Base-by-base conservation (phyloP, 2,329 filamentous ascomycete species). In the Capronia coronata region DNA sequence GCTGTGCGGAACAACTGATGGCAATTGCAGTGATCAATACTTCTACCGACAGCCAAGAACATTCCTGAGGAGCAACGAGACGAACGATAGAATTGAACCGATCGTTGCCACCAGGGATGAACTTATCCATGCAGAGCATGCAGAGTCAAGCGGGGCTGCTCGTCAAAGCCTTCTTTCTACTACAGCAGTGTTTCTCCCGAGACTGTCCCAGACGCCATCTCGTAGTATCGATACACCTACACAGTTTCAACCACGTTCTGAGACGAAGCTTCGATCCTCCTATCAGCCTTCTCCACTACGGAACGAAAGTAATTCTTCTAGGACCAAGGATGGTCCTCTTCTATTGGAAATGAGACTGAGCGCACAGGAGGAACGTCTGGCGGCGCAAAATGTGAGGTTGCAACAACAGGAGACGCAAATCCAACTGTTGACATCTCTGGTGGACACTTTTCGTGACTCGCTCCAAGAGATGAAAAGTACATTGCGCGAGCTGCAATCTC, bases 41-140 rank as follows among this genome's bases (percentile, higher is more conserved):
- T 55, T 61, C 40, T 61, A 59, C 49, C 60, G 60, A 39, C 30
- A 56, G 3, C 57, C 57, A 8, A 56, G 52, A 46, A 57, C 53
- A 25, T 59, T 51, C 40, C 40, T 61, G 39, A 59, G 45, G 27
- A 49, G 51, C 29, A 47, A 47, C 23, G 48, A 51, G 14, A 56
- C 57, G 6, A 37, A 50, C 16, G 38, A 47, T 9, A 39, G 21
- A 14, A 25, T 54, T 2, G 54, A 60, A 9, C 51, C 56, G 3
- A 35, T 52, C 9, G 59, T 61, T 44, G 47, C 37, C 10, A 50
- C 44, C 22, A 30, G 13, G 1, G 54, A 46, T 10, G 49, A 53
- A 32, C 10, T 42, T 16, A 13, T 35, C 22, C 48, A 34, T 29
- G 14, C 45, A 10, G 49, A 49, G 37, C 48, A 34, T 29, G 14